Evolutionary conservation across 257 asterid species (phyloP).

Genomic region (Sherardia arvensis): DNA sequence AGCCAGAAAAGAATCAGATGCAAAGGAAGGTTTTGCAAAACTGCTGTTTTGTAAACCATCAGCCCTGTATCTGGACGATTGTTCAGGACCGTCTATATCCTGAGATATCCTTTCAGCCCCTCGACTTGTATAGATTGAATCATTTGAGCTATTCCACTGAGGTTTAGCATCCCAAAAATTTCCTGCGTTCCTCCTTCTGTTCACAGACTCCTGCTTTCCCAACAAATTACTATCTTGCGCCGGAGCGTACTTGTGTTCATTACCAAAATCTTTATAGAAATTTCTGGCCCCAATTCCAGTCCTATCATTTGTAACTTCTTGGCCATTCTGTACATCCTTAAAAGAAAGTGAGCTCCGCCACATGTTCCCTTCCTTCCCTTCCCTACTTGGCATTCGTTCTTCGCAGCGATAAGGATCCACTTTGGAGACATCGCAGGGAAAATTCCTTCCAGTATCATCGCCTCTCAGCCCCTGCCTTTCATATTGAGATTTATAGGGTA

Average conservation of each 20-base stretch:
- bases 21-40: constrained; percentile 20
- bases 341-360: constrained; percentile 49
- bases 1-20: constrained; percentile 33
- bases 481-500: constrained; percentile 57
- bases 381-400: constrained; percentile 41
- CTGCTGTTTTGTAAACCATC: constrained; percentile 39
- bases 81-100: constrained; percentile 50
- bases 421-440: constrained; percentile 50
- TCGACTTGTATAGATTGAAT: constrained; percentile 31
- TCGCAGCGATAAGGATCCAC: constrained; percentile 43
- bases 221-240: constrained; percentile 33
- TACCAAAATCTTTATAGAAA: constrained; percentile 31
- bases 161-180: constrained; percentile 29
- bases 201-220: too few relatives aligned
- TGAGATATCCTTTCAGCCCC: constrained; percentile 36
- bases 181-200: constrained; percentile 41
- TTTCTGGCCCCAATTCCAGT: constrained; percentile 31
- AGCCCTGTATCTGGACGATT: constrained; percentile 38
- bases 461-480: constrained; percentile 50
- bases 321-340: constrained; percentile 32
- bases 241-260: constrained; percentile 36
- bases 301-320: constrained; percentile 27
- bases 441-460: constrained; percentile 47
- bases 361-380: constrained; percentile 45
- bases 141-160: constrained; percentile 36